Conservation (phyloP, 2,329 filamentous ascomycete genomes). For the Thielaviopsis populi region DNA sequence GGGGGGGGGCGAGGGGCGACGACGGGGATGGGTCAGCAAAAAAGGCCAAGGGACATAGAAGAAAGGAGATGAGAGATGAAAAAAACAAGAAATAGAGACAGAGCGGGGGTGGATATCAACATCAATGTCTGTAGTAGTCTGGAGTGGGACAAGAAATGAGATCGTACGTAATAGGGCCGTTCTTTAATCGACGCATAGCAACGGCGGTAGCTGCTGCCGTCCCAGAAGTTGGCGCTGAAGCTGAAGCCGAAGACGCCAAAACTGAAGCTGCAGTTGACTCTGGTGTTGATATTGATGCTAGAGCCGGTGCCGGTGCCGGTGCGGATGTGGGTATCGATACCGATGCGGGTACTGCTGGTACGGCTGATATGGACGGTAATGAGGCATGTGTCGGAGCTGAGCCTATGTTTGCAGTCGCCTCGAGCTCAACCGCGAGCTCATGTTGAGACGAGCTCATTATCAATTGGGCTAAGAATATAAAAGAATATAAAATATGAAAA, state of each 20-base stretch:
- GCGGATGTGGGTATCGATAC: not conserved
- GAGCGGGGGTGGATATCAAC: not conserved
- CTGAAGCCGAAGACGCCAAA: not conserved
- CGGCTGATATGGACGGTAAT: not conserved
- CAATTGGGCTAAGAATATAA: not conserved
- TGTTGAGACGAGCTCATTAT: slow-evolving; percentile 7
- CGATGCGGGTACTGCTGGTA: not conserved
- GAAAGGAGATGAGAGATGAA: too few relatives aligned
- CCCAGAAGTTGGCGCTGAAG: not conserved
- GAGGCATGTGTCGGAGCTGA: not conserved
- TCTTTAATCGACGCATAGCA: slow-evolving; percentile 12
- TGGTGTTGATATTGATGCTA: not conserved
- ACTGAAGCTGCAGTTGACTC: not conserved
- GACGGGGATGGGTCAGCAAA: not conserved
- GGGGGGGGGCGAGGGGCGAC: not conserved
- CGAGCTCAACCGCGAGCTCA: not conserved
- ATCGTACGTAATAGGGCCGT: slow-evolving; percentile 17
- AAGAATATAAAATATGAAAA: not conserved
- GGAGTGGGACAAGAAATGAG: not conserved
- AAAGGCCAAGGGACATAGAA: not conserved
- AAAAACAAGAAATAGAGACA: not conserved
- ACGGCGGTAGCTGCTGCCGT: not conserved
- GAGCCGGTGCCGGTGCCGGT: not conserved
- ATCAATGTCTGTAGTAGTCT: not conserved
- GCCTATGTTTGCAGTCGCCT: not conserved